Base-by-base conservation (phyloP, 768 basidiomycete species). In the Wakefieldia striispora region DNA sequence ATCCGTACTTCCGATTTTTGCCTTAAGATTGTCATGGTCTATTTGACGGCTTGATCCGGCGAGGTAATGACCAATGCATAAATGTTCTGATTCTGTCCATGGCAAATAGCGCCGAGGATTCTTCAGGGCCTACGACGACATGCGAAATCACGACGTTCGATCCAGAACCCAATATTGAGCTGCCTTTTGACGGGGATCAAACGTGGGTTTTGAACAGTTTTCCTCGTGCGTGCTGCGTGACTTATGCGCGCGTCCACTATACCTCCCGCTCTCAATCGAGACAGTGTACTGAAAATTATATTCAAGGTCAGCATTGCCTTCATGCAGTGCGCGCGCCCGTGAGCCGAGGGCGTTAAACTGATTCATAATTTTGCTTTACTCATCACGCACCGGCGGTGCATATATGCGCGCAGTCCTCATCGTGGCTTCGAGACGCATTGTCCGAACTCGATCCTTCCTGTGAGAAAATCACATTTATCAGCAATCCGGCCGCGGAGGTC, bases 381-480 rank as follows among this genome's bases (percentile, higher is more conserved):
- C 31, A 40, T 13, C 26, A 3, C 24, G 24, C 21, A 24, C 39
- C 37, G 4, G 8, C 24, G 8, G 39, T 27, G 29, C n/a, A 21
- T n/a, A n/a, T 19, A 48, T 76, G 21, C 23, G n/a, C 14, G 16
- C 47, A 68, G 67, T 68, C 66, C 81, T 95, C 95, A 3, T 94
- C 88, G 6, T 95, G 93, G 91, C 84, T 98, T 29, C 84, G 90
- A 37, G 93, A 97, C 51, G 93, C 95, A 0, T 78, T 97, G 13
- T 84, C 86, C 11, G 95, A 97, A 62, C 76, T 99, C 13, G 94
- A 97, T 57, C 81, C 91, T 16, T 88, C 91, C 0, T 91, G 86
- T 63, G 84, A 91, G 37, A 88, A 84, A 51, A 76, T 98, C 17
- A 90, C 88, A 1, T 83, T 98, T 65, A 81, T 89, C 21, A 83